Evolutionary conservation across 768 basidiomycete genomes (phyloP).

Genomic region (Kwoniella dendrophila): DNA sequence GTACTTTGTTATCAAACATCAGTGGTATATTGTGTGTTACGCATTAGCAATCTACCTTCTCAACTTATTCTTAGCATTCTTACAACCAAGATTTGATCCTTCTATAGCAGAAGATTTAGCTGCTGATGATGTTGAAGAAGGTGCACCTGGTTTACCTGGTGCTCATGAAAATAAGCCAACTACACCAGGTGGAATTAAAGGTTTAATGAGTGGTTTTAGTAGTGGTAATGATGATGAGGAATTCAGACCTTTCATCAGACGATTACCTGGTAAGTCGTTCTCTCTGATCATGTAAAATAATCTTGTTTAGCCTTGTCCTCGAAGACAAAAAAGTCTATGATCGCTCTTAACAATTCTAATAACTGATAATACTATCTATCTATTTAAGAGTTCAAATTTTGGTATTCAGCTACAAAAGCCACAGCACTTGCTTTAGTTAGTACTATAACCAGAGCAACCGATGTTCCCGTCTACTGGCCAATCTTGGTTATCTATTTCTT

Average conservation of each 20-base stretch:
- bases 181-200: slow-evolving; percentile 39
- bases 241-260: slow-evolving; percentile 92
- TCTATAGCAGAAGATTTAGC: slow-evolving; percentile 89
- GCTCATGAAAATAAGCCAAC: slow-evolving; percentile 31
- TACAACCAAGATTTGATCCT: slow-evolving; percentile 97
- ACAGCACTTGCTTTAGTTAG: slow-evolving; percentile 77
- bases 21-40: slow-evolving; percentile 59
- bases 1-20: background rate
- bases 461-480: slow-evolving; percentile 99
- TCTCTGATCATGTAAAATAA: background rate
- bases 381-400: slow-evolving; percentile 57
- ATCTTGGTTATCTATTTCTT: slow-evolving; percentile 97
- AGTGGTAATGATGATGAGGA: slow-evolving; percentile 74
- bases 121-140: slow-evolving; percentile 94
- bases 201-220: slow-evolving; percentile 51
- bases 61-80: slow-evolving; percentile 93
- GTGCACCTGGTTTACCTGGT: slow-evolving; percentile 64
- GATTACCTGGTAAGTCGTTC: slow-evolving; percentile 65
- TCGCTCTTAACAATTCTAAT: too few species aligned
- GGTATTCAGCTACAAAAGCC: slow-evolving; percentile 89
- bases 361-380: slow-evolving; percentile 6
- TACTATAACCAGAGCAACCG: slow-evolving; percentile 81
- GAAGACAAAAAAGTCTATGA: too few species aligned
- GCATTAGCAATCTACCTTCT: slow-evolving; percentile 93
- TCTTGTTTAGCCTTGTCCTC: background rate